Evolutionary conservation across 306 rosid genomes (phyloP).

Genomic region (Alnus rubra): DNA sequence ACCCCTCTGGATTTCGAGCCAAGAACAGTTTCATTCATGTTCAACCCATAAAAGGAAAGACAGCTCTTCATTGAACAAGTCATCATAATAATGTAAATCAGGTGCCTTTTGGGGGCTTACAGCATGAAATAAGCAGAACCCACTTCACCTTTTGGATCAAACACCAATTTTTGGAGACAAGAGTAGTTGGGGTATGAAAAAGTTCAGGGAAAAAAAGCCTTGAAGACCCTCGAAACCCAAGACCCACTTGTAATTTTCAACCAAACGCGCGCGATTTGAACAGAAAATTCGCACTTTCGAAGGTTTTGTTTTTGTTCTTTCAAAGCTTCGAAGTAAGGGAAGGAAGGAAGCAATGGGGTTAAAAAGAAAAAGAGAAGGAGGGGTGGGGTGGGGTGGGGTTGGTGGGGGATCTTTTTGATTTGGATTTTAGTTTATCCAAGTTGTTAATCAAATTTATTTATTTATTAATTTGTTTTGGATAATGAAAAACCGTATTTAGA

Average conservation of each 20-base stretch:
- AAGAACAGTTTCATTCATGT: slow-evolving; percentile 34
- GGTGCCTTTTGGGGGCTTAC: not conserved
- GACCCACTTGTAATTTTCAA: slow-evolving; percentile 4
- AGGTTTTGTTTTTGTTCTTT: not conserved
- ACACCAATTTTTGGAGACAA: not conserved
- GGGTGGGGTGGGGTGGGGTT: not conserved
- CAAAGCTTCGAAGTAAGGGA: not conserved
- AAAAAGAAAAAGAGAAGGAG: not conserved
- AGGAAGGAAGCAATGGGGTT: not conserved
- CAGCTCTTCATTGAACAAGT: slow-evolving; percentile 47
- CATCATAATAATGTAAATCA: slow-evolving; percentile 19
- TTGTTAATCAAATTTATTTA: not conserved
- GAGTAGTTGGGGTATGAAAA: not conserved
- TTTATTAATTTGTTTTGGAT: not conserved
- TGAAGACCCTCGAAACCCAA: not conserved
- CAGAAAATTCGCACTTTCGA: not conserved
- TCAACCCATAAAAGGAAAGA: slow-evolving; percentile 41
- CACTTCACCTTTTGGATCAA: slow-evolving; percentile 14
- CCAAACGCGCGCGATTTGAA: slow-evolving; percentile 2
- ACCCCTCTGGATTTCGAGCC: slow-evolving; percentile 37
- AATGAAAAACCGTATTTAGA: slow-evolving; percentile 9
- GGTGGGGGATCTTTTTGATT: slow-evolving; percentile 19
- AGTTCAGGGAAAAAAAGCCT: not conserved
- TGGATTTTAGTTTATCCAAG: slow-evolving; percentile 38
- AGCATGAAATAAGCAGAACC: slow-evolving; percentile 31